Evolutionary conservation across 2,329 filamentous ascomycete species (phyloP).

Genomic region (Alternaria arbusti): DNA sequence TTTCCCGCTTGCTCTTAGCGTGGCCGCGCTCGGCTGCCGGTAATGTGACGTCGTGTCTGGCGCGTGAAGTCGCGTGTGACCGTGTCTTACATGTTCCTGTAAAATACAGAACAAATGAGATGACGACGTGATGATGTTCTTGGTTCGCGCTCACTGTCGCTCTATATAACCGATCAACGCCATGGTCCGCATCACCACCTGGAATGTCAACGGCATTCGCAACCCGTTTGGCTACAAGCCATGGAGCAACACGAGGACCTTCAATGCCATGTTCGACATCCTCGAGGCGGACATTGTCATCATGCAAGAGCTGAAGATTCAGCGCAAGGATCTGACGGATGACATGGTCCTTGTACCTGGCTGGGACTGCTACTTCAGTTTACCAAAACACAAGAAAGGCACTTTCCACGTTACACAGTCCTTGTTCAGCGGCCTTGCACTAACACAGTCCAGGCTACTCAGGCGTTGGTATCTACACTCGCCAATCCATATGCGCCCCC

Average conservation of each 20-base stretch:
- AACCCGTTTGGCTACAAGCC: constrained; percentile 62
- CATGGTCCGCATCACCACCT: constrained; percentile 76
- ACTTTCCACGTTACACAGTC: constrained; percentile 12
- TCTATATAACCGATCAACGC: constrained; percentile 1
- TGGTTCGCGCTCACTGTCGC: constrained; percentile 6
- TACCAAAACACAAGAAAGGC: constrained; percentile 95
- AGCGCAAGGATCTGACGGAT: constrained; percentile 87
- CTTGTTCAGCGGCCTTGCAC: constrained; percentile 8
- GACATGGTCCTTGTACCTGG: constrained; percentile 95
- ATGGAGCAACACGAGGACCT: constrained; percentile 57
- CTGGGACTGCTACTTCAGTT: constrained; percentile 95
- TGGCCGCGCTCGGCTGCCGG: constrained; percentile 24
- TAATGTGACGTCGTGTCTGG: constrained; percentile 34
- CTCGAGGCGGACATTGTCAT: constrained; percentile 91
- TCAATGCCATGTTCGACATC: constrained; percentile 84
- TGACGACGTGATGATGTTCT: constrained; percentile 11
- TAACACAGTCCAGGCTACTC: constrained; percentile 74
- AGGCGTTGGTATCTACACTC: constrained; percentile 92
- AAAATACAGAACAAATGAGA: neutral
- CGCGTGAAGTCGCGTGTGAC: constrained; percentile 7
- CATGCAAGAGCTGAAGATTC: constrained; percentile 96
- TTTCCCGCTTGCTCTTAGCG: constrained; percentile 24
- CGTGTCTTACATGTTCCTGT: constrained; percentile 8
- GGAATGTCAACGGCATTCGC: constrained; percentile 62
- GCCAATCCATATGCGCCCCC: constrained; percentile 83